Evolutionary conservation across 2,329 filamentous ascomycete species (phyloP), one percentile per base, ranked within the genome.

Genomic region (Calonectria ilicicola): DNA sequence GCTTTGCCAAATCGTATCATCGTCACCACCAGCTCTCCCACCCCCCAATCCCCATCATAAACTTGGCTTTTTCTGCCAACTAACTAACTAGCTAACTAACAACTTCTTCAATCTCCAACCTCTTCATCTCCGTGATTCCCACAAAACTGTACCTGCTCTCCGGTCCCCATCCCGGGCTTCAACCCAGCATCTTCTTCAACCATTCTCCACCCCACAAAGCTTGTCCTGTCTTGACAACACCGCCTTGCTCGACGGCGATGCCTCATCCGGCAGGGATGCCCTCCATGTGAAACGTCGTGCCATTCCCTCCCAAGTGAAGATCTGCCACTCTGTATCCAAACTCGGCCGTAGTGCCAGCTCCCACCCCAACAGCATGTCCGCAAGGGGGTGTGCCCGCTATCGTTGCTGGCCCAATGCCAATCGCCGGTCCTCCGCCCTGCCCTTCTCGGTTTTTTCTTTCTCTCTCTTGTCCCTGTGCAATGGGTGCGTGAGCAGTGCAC

Each of bases 181-280:
- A 35, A n/a, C 32, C 51, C 53, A 38, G 53, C 53, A 58, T 58
- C 53, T 21, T 1, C 72, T 72, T 73, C 69, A 53, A 66, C 14
- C 72, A 46, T 64, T 72, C 63, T 72, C 74, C 73, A 74, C 77
- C 76, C 80, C 78, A 80, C 79, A 83, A 84, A 84, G 82, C 82
- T 83, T 84, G 82, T 84, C 82, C 77, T 46, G 80, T 80, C 82
- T 82, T 82, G 81, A 83, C 81, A 83, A 80, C 78, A 75, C 74
- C 73, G 74, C 75, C 78, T 42, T 73, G 69, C 66, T 71, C 58
- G 58, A 78, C 72, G 69, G 74, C 71, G 66, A 74, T 79, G 17
- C 80, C 74, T 66, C 70, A 76, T 79, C 35, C 26, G 76, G 82
- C 72, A 82, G 77, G 78, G 81, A 83, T 83, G 53, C 40, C 75